Evolutionary conservation across 352 stramenopile genomes (phyloP).

Genomic region (Phytopythium vexans): DNA sequence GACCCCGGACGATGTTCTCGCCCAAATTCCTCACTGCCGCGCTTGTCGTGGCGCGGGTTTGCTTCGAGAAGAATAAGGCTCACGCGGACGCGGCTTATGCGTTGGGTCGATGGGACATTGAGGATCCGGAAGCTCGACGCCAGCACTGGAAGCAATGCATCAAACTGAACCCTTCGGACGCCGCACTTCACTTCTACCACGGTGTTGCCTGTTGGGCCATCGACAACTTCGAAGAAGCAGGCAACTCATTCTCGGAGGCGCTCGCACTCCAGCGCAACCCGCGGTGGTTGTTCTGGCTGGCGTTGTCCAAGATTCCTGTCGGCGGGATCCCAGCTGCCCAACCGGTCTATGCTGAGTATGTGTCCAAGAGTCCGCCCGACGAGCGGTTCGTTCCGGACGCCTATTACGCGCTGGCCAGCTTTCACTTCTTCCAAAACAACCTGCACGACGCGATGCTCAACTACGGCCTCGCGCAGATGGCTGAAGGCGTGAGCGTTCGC

Average conservation of each 20-base stretch:
- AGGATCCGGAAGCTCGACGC: conserved; percentile 17
- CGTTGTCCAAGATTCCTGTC: conserved; percentile 17
- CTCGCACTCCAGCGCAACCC: conserved; percentile 22
- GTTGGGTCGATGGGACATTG: conserved; percentile 23
- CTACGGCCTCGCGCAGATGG: conserved; percentile 25
- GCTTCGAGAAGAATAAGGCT: conserved; percentile 19
- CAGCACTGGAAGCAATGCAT: conserved; percentile 29
- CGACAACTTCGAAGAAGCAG: conserved; percentile 17
- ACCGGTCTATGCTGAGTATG: conserved; percentile 22
- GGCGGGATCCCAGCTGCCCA: conserved; percentile 17
- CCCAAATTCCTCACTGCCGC: conserved; percentile 11
- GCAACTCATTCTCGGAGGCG: conserved; percentile 20
- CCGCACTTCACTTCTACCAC: conserved; percentile 26
- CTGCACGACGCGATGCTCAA: conserved; percentile 21
- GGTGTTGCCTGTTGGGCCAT: conserved; percentile 20
- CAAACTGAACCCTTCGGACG: conserved; percentile 25
- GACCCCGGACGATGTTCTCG: conserved; percentile 9
- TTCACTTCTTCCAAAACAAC: conserved; percentile 24
- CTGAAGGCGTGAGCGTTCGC: conserved; percentile 21
- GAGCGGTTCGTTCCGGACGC: conserved; percentile 33
- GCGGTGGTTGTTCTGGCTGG: conserved; percentile 27
- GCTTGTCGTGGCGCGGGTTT: conserved; percentile 17
- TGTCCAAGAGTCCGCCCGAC: conserved; percentile 20
- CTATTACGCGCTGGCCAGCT: conserved; percentile 23
- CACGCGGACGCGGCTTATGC: conserved; percentile 28